A percentile compares a stretch with the other conserved stretches of the same genome.
Conservation (phyloP, 495 filamentous ascomycete genomes). For the Hyaloscypha bicolor region DNA sequence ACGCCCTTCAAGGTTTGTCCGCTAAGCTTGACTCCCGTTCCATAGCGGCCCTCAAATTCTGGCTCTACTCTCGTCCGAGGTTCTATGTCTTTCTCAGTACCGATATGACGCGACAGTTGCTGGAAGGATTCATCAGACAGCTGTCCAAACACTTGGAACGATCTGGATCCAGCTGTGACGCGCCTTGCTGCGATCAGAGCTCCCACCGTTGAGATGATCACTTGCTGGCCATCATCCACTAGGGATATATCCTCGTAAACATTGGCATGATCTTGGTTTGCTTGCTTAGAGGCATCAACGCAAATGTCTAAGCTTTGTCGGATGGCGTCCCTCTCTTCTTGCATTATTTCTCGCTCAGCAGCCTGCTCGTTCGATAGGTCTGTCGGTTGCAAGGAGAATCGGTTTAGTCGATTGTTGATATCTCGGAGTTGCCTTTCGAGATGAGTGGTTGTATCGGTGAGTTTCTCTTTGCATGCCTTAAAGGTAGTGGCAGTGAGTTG, state of each 20-base stretch:
- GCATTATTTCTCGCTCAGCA: constrained; percentile 20
- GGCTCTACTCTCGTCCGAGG: constrained; percentile 25
- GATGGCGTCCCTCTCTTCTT: constrained; percentile 32
- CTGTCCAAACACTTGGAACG: constrained; percentile 35
- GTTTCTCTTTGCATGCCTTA: constrained; percentile 26
- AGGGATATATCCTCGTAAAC: constrained; percentile 37
- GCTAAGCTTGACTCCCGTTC: constrained; percentile 27
- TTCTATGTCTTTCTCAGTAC: constrained; percentile 15
- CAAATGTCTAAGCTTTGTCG: constrained; percentile 36
- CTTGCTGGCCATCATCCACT: constrained; percentile 37
- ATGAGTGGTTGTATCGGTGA: constrained; percentile 18
- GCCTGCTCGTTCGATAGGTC: constrained; percentile 18
- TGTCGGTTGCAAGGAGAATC: constrained; percentile 5
- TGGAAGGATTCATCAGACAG: constrained; percentile 33
- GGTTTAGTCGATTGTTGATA: constrained; percentile 23
- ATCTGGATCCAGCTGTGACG: constrained; percentile 34
- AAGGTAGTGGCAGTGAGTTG: constrained; percentile 21
- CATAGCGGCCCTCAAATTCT: constrained; percentile 32
- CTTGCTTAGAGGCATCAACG: constrained; percentile 30
- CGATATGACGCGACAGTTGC: constrained; percentile 14
- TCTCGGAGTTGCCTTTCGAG: constrained; percentile 31
- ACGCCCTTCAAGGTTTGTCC: constrained; percentile 12
- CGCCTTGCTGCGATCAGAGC: constrained; percentile 39
- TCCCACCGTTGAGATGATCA: constrained; percentile 41
- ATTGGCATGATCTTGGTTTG: constrained; percentile 33